These are phyloP conservation scores for Geranium rotundifolium DNA, from an alignment of 345 rosid genomes.

Conservation along the genomic window DNA sequence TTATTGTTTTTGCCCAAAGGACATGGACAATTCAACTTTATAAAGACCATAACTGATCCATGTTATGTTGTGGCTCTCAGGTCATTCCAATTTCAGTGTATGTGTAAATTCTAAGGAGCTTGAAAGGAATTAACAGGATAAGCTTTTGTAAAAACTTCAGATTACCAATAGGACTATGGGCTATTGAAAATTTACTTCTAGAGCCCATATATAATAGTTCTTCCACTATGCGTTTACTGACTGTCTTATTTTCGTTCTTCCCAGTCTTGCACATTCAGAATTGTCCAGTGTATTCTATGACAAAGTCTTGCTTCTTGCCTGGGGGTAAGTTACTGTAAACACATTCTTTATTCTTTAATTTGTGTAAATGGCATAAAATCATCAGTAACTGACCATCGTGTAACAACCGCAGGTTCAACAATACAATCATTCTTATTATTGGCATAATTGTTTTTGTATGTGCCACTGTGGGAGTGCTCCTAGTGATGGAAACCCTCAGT, in stretches of 20 bases:
- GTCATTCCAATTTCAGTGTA: too few relatives aligned
- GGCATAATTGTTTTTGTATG: conserved; percentile 37
- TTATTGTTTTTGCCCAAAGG: too few relatives aligned
- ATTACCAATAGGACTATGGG: background rate
- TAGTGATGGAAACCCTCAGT: conserved; percentile 58
- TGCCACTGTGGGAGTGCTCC: conserved; percentile 50
- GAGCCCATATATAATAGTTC: too few relatives aligned
- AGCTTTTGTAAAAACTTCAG: too few relatives aligned
- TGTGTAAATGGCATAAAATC: background rate
- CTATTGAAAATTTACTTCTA: background rate
- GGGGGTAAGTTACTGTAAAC: conserved; percentile 34
- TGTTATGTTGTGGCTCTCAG: too few relatives aligned
- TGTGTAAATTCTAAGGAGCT: too few relatives aligned
- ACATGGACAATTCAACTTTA: too few relatives aligned
- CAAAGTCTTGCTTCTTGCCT: conserved; percentile 50
- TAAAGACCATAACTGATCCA: too few relatives aligned
- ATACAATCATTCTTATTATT: conserved; percentile 29
- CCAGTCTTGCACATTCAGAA: conserved; percentile 60
- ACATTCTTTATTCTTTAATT: background rate
- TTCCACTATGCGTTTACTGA: background rate
- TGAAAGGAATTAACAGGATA: too few relatives aligned
- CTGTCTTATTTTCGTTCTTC: conserved; percentile 8
- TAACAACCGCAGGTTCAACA: conserved; percentile 37
- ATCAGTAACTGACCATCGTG: background rate
- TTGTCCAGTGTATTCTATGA: conserved; percentile 57